Evolutionary conservation across 148 eudicot genomes (phyloP).

Genomic region (Rhododendron williamsianum): DNA sequence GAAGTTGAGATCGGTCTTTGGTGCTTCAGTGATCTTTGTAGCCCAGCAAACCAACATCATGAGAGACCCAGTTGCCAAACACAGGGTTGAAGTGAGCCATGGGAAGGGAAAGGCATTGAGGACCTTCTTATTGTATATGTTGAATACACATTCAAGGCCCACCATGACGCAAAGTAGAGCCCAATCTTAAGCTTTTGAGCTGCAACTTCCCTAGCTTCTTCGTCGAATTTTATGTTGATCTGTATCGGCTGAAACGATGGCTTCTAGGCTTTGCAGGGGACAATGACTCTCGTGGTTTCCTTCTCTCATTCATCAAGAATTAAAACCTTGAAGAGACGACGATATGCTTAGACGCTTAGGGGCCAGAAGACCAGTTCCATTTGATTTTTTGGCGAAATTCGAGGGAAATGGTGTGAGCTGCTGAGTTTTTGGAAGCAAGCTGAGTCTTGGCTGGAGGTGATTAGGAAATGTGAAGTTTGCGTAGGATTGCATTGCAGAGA

Average conservation of each 20-base stretch:
- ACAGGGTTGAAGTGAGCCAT: slow-evolving; percentile 54
- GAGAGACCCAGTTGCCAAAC: slow-evolving; percentile 43
- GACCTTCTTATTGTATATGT: slow-evolving; percentile 46
- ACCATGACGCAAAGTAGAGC: slow-evolving; percentile 42
- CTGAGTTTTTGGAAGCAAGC: slow-evolving; percentile 1
- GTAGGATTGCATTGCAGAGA: slow-evolving; percentile 14
- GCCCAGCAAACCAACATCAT: slow-evolving; percentile 48
- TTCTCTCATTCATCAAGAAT: slow-evolving; percentile 5
- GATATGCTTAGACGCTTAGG: slow-evolving; percentile 18
- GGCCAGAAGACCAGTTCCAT: not conserved
- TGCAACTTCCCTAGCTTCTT: slow-evolving; percentile 13
- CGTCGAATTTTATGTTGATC: slow-evolving; percentile 21
- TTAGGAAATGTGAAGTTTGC: slow-evolving; percentile 5
- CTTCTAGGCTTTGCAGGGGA: slow-evolving; percentile 35
- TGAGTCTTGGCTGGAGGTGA: slow-evolving; percentile 1
- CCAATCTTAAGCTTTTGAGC: slow-evolving; percentile 43
- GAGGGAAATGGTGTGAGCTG: slow-evolving; percentile 1
- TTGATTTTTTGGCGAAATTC: not conserved
- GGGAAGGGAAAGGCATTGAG: slow-evolving; percentile 52
- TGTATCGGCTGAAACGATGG: slow-evolving; percentile 20
- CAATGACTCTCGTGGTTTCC: slow-evolving; percentile 4
- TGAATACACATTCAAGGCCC: slow-evolving; percentile 47
- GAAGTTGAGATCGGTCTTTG: slow-evolving; percentile 41
- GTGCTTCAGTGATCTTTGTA: slow-evolving; percentile 33
- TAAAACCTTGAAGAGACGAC: slow-evolving; percentile 16